phyloP scores from a whole-genome alignment of 306 rosid species.

The Arachis stenosperma region DNA sequence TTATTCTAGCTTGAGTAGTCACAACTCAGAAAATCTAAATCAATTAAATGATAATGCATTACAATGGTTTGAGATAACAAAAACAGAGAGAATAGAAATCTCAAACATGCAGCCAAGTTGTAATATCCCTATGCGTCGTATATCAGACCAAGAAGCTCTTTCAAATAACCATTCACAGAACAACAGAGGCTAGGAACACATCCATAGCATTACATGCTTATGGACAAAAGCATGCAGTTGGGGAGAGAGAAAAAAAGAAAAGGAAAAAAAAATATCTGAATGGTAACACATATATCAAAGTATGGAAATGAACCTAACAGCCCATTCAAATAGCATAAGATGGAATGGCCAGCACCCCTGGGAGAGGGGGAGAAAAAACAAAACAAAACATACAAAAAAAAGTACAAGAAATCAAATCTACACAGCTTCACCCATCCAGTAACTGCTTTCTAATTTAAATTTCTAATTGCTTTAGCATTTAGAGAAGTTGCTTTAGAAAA shows the following conservation, averaged over 20 bases:
- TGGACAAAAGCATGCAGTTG: conserved; percentile 23
- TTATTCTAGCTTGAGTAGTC: conserved; percentile 20
- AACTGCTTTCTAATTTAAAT: conserved; percentile 1
- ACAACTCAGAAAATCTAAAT: neutral
- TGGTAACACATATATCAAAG: conserved; percentile 2
- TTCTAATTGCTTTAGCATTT: conserved; percentile 22
- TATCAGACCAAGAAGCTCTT: conserved; percentile 15
- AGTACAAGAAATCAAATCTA: conserved; percentile 17
- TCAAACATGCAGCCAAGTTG: conserved; percentile 14
- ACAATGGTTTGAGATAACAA: neutral
- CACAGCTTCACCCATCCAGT: conserved; percentile 27
- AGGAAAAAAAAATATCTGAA: neutral
- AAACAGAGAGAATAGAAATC: neutral
- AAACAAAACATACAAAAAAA: neutral
- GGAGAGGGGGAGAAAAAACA: neutral
- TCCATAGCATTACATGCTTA: neutral
- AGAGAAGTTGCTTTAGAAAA: conserved; percentile 33
- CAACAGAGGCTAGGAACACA: neutral
- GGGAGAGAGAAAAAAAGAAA: neutral
- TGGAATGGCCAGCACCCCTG: neutral
- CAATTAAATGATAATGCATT: neutral
- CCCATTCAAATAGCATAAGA: conserved; percentile 1
- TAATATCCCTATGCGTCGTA: neutral
- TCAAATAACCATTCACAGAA: conserved; percentile 22
- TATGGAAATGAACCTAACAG: neutral